These are phyloP conservation scores for Gastroboletus turbinatus DNA, from an alignment of 1,284 basidiomycete species.

Conservation along the genomic window DNA sequence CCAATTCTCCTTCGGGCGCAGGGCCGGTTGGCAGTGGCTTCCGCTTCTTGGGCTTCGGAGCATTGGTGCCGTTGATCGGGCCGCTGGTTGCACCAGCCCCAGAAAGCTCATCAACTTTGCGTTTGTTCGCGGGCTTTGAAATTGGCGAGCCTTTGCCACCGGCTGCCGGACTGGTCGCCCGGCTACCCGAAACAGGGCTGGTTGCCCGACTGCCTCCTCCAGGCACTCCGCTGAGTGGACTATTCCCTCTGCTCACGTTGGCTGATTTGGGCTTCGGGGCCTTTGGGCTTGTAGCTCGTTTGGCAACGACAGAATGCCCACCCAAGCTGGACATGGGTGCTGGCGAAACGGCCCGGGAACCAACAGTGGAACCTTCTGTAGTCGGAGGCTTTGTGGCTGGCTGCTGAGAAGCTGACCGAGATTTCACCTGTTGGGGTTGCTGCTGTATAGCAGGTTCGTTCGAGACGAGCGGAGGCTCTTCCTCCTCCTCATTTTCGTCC, in stretches of 20 bases:
- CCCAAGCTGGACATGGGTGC: constrained; percentile 51
- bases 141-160: constrained; percentile 26
- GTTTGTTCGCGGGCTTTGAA: constrained; percentile 48
- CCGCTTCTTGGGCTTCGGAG: constrained; percentile 65
- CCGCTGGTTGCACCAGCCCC: constrained; percentile 31
- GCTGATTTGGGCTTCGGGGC: constrained; percentile 53
- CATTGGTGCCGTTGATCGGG: constrained; percentile 32
- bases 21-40: constrained; percentile 45
- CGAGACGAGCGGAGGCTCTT: constrained; percentile 48
- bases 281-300: constrained; percentile 79
- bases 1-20: constrained; percentile 54
- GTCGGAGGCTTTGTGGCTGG: constrained; percentile 32
- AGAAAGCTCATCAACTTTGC: constrained; percentile 60
- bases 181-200: constrained; percentile 42
- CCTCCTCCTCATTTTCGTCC: constrained; percentile 71
- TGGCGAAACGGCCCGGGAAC: constrained; percentile 60
- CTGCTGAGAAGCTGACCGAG: constrained; percentile 35
- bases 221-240: constrained; percentile 47
- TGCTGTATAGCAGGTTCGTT: constrained; percentile 60
- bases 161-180: constrained; percentile 45
- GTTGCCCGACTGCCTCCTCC: constrained; percentile 40
- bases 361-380: constrained; percentile 32
- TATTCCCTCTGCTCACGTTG: constrained; percentile 49
- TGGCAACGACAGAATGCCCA: constrained; percentile 76
- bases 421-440: constrained; percentile 41